These are phyloP conservation scores for Lactifluus rugatus DNA, from an alignment of 768 basidiomycete genomes.

Conservation along the genomic window DNA sequence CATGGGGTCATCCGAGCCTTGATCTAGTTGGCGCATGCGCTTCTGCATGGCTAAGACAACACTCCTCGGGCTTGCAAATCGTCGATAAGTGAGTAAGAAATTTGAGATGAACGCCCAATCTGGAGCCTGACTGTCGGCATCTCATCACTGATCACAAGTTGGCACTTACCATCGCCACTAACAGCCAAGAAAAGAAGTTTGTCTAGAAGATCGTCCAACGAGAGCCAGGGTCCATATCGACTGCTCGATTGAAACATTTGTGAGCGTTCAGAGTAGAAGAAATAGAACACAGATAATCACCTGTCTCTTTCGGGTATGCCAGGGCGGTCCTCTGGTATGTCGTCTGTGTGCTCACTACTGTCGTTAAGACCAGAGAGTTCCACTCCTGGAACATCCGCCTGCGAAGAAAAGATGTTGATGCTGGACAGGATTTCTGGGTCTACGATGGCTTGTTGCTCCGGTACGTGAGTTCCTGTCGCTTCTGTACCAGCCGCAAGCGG, in stretches of 20 bases:
- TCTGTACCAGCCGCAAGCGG: conserved; percentile 35
- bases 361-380: conserved; percentile 12
- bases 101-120: conserved; percentile 70
- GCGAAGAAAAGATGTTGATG: conserved; percentile 1
- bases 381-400: background rate
- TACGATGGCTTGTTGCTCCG: conserved; percentile 15
- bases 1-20: conserved; percentile 67
- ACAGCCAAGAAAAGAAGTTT: conserved; percentile 75
- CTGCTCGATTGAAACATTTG: conserved; percentile 26
- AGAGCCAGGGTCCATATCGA: conserved; percentile 61
- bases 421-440: conserved; percentile 1
- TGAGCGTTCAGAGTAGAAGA: background rate
- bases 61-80: conserved; percentile 71
- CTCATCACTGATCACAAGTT: background rate
- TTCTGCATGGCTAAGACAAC: conserved; percentile 83
- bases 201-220: conserved; percentile 69
- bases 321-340: conserved; percentile 12
- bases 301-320: conserved; percentile 33
- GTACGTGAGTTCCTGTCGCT: conserved; percentile 25
- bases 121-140: conserved; percentile 25
- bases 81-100: conserved; percentile 75
- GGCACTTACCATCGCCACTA: conserved; percentile 63
- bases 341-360: conserved; percentile 5
- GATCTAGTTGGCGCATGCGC: conserved; percentile 68
- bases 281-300: conserved; percentile 30